Base-by-base conservation (phyloP, 768 basidiomycete species). In the Boletus speciosus region DNA sequence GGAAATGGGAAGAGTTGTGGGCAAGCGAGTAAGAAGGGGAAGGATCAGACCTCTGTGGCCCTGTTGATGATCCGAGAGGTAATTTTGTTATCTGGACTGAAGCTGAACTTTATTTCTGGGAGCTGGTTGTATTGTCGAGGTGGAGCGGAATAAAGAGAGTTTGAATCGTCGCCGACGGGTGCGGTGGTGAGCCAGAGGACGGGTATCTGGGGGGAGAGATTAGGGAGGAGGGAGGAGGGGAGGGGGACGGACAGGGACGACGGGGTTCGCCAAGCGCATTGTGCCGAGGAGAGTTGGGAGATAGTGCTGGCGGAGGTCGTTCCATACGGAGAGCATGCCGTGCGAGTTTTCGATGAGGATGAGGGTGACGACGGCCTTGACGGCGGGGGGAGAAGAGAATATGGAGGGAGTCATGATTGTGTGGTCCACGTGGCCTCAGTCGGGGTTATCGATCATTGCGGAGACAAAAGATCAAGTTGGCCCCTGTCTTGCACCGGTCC, bases 331-430 rank as follows among this genome's bases (percentile, higher is more conserved):
- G 25, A 67, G 64, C 72, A 81, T 78, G 1, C 66, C 64, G 34
- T 71, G 69, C 0, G 82, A 83, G 60, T 83, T 83, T 69, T 84
- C 82, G 57, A 83, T 74, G 54, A 84, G 71, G 55, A 83, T 61
- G 47, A 82, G 72, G n/a, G 74, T 70, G 45, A 68, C 57, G 52
- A 68, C 59, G 1, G 67, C 67, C 37, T 54, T 61, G 7, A 53
- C 55, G 1, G 52, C 39, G 6, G 61, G 53, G 2, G 58, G 10
- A 38, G 57, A 59, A n/a, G 58, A 7, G 60, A 68, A 69, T 47
- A 68, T 67, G 49, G 53, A 38, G 10, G 27, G 44, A 1, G 57
- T 19, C 59, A 59, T 54, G 5, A 10, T 9, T 27, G 47, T 32
- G 29, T 8, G 1, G 29, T 29, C 50, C 59, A 55, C 56, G 65